These are phyloP conservation scores for Polysphondylium violaceum DNA, from an alignment of 78 protist species.

Conservation along the genomic window DNA sequence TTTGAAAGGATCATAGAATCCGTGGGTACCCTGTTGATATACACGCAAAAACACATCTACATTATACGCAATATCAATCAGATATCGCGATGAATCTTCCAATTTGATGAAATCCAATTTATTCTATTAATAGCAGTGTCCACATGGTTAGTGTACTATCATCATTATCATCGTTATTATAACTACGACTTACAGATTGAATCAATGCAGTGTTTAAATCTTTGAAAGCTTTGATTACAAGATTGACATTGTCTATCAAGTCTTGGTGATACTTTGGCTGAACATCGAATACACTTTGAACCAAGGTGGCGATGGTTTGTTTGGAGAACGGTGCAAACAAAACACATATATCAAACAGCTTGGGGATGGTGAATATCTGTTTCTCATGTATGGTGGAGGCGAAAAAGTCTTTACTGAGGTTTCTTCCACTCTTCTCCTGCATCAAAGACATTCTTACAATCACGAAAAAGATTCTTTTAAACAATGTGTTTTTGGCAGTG, in stretches of 20 bases:
- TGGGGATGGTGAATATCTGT: conserved; percentile 33
- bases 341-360: conserved; percentile 37
- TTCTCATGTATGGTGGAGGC: conserved; percentile 4
- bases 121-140: not conserved
- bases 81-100: conserved; percentile 32
- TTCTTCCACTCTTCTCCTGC: conserved; percentile 28
- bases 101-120: conserved; percentile 33
- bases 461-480: conserved; percentile 12
- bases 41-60: conserved; percentile 15
- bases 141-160: not conserved
- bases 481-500: conserved; percentile 16
- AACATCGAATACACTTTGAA: conserved; percentile 24
- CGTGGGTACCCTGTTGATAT: conserved; percentile 34
- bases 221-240: too few species aligned
- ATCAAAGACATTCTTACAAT: conserved; percentile 28
- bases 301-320: not conserved
- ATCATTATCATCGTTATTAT: not conserved
- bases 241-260: too few species aligned
- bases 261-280: conserved; percentile 36
- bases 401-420: conserved; percentile 18
- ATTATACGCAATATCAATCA: conserved; percentile 38
- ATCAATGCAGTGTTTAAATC: not conserved
- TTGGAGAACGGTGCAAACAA: not conserved
- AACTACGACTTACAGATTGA: conserved; percentile 4
- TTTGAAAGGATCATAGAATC: conserved; percentile 4